Evolutionary conservation across 208 protist genomes (phyloP), one percentile per base, ranked within the genome.

Genomic region (Herpetomonas tarakana): DNA sequence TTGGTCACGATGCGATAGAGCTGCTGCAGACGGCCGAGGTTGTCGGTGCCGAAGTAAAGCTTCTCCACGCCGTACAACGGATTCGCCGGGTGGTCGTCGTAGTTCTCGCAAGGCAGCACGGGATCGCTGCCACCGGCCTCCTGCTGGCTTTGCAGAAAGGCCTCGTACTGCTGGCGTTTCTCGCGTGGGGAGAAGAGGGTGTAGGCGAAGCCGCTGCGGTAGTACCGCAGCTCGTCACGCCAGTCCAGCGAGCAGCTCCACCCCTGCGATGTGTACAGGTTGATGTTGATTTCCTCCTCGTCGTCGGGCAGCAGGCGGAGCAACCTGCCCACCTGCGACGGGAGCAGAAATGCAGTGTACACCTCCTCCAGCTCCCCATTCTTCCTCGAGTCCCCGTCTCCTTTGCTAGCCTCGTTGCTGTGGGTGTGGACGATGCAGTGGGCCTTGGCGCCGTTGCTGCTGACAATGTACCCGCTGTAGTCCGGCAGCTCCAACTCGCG

Each of bases 261-360:
- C 56, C 75, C 67, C 27, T 81, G 71, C 39, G 64, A 25, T 35
- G 69, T 59, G 59, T 75, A 86, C 12, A 86, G 35, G 52, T 86
- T 80, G 7, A 65, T 62, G 61, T 77, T 77, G 44, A 77, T 58
- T 28, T 64, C 54, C 64, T 71, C 54, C 12, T 67, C 41, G 26
- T 60, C 44, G 3, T 28, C 28, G 7, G 51, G 31, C 11, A 74
- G 49, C 4, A 63, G 21, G 26, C 45, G 24, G 1, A 62, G 45
- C 16, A 76, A 26, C n/a, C n/a, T 29, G 30, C 41, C 26, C 26
- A 71, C 50, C 16, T 66, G 31, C 39, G 47, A 27, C 2, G 41
- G 16, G 1, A 45, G 52, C 30, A 71, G 1, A 21, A 38, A 18
- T 0, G 21, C 18, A 2, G 22, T 27, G 21, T 51, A 64, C 9